Conservation (phyloP, 2,329 filamentous ascomycete species). For the Rutstroemia sydowiana region DNA sequence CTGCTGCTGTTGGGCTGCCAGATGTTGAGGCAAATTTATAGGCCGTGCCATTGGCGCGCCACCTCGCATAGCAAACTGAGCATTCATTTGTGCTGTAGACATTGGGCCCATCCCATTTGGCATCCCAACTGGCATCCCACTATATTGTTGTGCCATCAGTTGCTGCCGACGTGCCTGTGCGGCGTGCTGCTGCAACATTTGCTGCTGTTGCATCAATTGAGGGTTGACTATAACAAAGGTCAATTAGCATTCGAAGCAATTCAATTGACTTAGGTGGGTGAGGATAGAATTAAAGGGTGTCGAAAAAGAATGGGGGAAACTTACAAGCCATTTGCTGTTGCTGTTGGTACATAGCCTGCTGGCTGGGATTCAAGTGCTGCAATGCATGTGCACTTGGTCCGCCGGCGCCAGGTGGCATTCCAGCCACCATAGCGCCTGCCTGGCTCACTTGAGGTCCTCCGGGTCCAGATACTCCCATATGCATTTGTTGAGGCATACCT, state of each 20-base stretch:
- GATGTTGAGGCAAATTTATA: constrained; percentile 39
- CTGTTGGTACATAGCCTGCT: constrained; percentile 26
- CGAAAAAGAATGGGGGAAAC: constrained; percentile 17
- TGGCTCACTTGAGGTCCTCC: constrained; percentile 64
- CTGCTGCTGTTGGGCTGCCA: constrained; percentile 35
- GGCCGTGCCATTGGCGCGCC: constrained; percentile 35
- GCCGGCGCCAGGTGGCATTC: constrained; percentile 60
- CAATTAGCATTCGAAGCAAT: constrained; percentile 16
- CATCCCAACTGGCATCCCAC: constrained; percentile 46
- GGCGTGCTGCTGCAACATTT: constrained; percentile 24
- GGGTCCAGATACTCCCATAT: constrained; percentile 66
- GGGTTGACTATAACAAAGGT: constrained; percentile 22
- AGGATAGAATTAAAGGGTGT: too few species aligned
- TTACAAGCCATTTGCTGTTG: constrained; percentile 23
- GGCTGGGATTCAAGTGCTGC: constrained; percentile 58
- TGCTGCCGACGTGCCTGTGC: constrained; percentile 37
- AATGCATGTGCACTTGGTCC: constrained; percentile 58
- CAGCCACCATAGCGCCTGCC: constrained; percentile 62
- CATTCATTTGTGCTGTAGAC: constrained; percentile 40
- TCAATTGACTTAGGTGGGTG: too few species aligned
- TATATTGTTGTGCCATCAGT: constrained; percentile 47
- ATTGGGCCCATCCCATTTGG: constrained; percentile 48
- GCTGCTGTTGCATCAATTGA: constrained; percentile 36
- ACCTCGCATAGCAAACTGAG: constrained; percentile 46
- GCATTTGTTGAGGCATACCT: constrained; percentile 62